Conservation (phyloP, 352 stramenopile genomes). For the Phytopythium boreale region DNA sequence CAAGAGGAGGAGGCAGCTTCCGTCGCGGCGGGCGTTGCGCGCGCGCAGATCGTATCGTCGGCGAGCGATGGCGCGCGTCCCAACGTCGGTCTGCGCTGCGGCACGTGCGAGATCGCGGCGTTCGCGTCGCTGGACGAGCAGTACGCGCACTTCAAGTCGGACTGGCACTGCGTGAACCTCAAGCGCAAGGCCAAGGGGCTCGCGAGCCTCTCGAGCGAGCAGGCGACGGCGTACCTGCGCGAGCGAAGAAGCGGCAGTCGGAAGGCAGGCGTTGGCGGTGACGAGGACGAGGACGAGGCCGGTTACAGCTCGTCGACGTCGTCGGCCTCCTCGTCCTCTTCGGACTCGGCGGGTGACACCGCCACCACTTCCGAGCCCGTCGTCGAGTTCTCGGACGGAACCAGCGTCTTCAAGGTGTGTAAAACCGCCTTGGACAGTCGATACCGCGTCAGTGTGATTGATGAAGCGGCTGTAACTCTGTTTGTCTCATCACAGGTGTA, state of each 20-base stretch:
- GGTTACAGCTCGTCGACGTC: slow-evolving; percentile 24
- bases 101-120: slow-evolving; percentile 58
- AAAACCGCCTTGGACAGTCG: neutral
- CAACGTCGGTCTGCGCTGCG: slow-evolving; percentile 59
- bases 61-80: slow-evolving; percentile 32
- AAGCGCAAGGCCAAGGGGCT: slow-evolving; percentile 68
- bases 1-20: slow-evolving; percentile 8
- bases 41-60: slow-evolving; percentile 28
- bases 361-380: slow-evolving; percentile 58
- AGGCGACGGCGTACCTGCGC: slow-evolving; percentile 26
- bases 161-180: slow-evolving; percentile 79
- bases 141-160: slow-evolving; percentile 82
- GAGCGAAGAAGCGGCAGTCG: neutral
- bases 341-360: slow-evolving; percentile 46
- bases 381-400: slow-evolving; percentile 74
- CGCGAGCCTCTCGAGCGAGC: slow-evolving; percentile 33
- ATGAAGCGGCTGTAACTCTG: neutral
- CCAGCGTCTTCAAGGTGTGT: slow-evolving; percentile 61
- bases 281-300: slow-evolving; percentile 9
- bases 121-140: slow-evolving; percentile 82
- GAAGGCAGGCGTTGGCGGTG: neutral
- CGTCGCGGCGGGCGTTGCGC: slow-evolving; percentile 10
- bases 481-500: slow-evolving; percentile 20
- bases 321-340: slow-evolving; percentile 41
- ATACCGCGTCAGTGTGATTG: neutral